A percentile compares a stretch with the other conserved stretches of the same genome.
These are phyloP conservation scores for Oryza punctata DNA, from an alignment of 176 grass and related monocot species.

Conservation along the genomic window DNA sequence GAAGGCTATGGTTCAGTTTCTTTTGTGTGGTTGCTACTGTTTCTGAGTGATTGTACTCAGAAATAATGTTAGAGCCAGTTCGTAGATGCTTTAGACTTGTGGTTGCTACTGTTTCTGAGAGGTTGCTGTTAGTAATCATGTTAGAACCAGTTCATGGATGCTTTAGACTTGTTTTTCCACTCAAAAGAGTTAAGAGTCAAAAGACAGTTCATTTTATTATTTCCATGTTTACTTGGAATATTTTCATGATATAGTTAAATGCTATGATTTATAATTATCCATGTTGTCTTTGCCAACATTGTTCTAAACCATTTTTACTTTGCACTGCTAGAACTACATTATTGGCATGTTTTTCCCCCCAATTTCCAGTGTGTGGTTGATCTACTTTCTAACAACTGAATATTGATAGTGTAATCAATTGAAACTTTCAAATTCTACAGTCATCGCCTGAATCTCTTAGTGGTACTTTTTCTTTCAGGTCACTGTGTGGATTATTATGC, in stretches of 20 bases:
- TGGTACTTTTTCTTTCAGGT: constrained; percentile 42
- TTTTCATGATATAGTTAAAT: not conserved
- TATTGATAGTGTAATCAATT: not conserved
- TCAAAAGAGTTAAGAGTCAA: not conserved
- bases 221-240: not conserved
- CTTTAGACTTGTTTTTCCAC: not conserved
- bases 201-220: not conserved
- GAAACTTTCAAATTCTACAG: not conserved
- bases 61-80: not conserved
- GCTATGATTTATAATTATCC: not conserved
- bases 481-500: constrained; percentile 71
- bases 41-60: not conserved
- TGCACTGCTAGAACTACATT: not conserved
- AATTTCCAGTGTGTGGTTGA: not conserved
- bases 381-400: not conserved
- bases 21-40: not conserved
- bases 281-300: not conserved
- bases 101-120: not conserved
- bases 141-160: not conserved
- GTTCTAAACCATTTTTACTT: not conserved
- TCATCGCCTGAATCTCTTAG: constrained; percentile 10
- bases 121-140: not conserved
- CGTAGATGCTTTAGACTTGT: not conserved
- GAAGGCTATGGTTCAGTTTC: not conserved
- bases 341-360: not conserved